Evolutionary conservation across 495 filamentous ascomycete species (phyloP).

Genomic region (Tetracladium setigerum): DNA sequence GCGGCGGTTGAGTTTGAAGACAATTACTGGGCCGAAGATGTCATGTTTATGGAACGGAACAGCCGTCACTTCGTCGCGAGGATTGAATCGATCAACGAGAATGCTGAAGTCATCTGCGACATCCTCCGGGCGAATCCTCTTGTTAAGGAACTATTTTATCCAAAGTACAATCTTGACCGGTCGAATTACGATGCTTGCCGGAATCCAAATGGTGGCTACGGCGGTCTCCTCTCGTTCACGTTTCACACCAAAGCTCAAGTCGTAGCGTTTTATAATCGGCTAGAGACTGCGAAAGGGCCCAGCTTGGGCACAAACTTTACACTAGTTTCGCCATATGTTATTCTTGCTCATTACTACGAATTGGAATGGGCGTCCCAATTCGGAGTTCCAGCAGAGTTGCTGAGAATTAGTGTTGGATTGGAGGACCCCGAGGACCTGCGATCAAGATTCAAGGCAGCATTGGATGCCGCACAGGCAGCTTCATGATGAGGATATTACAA

Average conservation of each 20-base stretch:
- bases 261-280: slow-evolving; percentile 72
- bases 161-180: slow-evolving; percentile 64
- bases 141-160: slow-evolving; percentile 83
- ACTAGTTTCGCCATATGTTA: slow-evolving; percentile 76
- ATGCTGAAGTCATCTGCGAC: slow-evolving; percentile 75
- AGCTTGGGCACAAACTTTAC: slow-evolving; percentile 98
- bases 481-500: background rate
- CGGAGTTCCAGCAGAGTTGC: slow-evolving; percentile 67
- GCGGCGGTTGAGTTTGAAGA: slow-evolving; percentile 68
- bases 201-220: slow-evolving; percentile 74
- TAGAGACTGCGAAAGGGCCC: slow-evolving; percentile 87
- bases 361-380: slow-evolving; percentile 80
- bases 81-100: slow-evolving; percentile 77
- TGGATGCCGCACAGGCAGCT: slow-evolving; percentile 31
- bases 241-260: slow-evolving; percentile 66
- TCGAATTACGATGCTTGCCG: slow-evolving; percentile 72
- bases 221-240: slow-evolving; percentile 77
- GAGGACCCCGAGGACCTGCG: slow-evolving; percentile 66
- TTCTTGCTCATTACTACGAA: slow-evolving; percentile 89
- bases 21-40: slow-evolving; percentile 88
- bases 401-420: slow-evolving; percentile 85
- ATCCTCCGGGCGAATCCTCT: slow-evolving; percentile 45
- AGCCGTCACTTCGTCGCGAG: slow-evolving; percentile 84
- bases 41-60: slow-evolving; percentile 91
- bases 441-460: slow-evolving; percentile 37